These are phyloP conservation scores for Zea luxurians DNA, from an alignment of 176 grass and related monocot species.

Conservation along the genomic window DNA sequence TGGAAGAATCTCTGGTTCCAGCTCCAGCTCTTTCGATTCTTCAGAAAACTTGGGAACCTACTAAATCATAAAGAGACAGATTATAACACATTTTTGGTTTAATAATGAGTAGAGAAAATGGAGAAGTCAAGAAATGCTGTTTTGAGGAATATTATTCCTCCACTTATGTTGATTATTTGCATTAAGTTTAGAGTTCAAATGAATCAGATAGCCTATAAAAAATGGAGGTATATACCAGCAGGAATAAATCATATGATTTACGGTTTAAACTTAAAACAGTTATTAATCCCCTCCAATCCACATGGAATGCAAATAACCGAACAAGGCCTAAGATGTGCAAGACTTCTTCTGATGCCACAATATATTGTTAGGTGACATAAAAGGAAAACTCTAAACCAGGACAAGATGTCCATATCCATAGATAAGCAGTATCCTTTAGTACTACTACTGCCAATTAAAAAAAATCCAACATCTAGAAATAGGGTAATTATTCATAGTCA, in stretches of 20 bases:
- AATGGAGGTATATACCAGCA: slow-evolving; percentile 4
- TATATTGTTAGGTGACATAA: background rate
- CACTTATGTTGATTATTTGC: background rate
- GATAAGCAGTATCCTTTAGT: background rate
- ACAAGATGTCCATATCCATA: background rate
- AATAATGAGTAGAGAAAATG: background rate
- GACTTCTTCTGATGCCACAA: slow-evolving; percentile 6
- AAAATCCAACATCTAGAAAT: background rate
- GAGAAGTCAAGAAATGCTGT: background rate
- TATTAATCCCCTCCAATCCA: too few relatives aligned
- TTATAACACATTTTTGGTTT: background rate
- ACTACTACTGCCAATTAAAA: background rate
- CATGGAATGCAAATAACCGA: too few relatives aligned
- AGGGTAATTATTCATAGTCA: background rate
- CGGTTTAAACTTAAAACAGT: slow-evolving; percentile 21
- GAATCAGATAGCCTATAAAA: background rate
- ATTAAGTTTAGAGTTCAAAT: background rate
- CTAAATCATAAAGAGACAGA: slow-evolving; percentile 37
- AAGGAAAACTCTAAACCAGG: background rate
- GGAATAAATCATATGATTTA: slow-evolving; percentile 10
- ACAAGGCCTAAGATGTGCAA: background rate
- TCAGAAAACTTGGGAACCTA: slow-evolving; percentile 30
- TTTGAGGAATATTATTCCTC: background rate
- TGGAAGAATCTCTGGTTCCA: slow-evolving; percentile 58
- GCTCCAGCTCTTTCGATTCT: slow-evolving; percentile 42